Base-by-base conservation (phyloP, 495 filamentous ascomycete genomes). In the Hypoxylon fragiforme region DNA sequence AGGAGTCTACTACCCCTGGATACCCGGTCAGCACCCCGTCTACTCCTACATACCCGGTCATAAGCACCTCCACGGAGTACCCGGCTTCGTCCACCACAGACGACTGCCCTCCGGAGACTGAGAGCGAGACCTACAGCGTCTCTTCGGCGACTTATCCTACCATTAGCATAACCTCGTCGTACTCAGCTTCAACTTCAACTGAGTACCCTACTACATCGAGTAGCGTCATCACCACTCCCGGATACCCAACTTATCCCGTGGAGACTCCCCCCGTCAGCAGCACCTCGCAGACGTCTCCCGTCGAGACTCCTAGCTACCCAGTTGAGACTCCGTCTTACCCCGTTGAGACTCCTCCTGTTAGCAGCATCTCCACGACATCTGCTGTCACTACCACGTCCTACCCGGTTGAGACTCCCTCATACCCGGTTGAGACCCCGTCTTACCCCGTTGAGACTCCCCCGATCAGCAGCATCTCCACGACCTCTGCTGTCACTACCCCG, bases 301-400 rank as follows among this genome's bases (percentile, higher is more conserved):
- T n/a, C n/a, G n/a, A n/a, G n/a, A n/a, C n/a, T n/a, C 32, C 53
- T 3, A 39, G 31, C 16, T 57, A 58, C 50, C 60, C 60, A n/a
- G 48, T 24, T 18, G 31, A 34, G 20, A 37, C 44, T 28, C 15
- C 41, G 8, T 34, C 47, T 19, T 52, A 52, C 35, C 47, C 54
- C 7, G 56, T 35, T 2, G 46, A 26, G 41, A 54, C 54, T 42
- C 50, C 57, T 14, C 54, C 57, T n/a, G 1, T 54, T 12, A 21
- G 50, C 45, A 60, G 74, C 34, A 81, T 78, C 3, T 73, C 80
- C 61, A 78, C 72, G 2, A 70, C 73, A 58, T 82, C 77, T 54
- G 70, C 73, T 7, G 53, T 78, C 3, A 74, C 64, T 2, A 77
- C 81, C 8, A 80, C 75, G 34, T 67, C 77, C 62, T 83, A 79